These are phyloP conservation scores for Herpetomonas samuelpessoai DNA, from an alignment of 208 protist species.

Conservation along the genomic window DNA sequence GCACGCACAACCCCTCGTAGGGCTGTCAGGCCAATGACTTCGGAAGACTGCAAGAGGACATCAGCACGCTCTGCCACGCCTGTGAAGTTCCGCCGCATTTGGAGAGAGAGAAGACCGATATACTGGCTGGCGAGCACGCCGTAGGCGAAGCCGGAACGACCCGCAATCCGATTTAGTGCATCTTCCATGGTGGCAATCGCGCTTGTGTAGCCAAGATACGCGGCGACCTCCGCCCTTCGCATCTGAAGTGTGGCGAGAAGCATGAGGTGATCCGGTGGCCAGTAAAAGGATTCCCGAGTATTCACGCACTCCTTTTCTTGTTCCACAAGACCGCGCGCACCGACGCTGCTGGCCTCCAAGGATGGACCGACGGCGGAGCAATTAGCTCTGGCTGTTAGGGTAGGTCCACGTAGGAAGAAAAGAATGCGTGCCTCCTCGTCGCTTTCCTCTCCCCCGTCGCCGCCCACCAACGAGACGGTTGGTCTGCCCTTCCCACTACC, in stretches of 20 bases:
- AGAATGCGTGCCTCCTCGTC: not conserved
- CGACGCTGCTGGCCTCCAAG: too few species aligned
- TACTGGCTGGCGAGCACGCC: slow-evolving; percentile 59
- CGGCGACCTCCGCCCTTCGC: slow-evolving; percentile 45
- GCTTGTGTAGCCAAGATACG: slow-evolving; percentile 46
- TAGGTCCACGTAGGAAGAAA: not conserved
- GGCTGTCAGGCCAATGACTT: not conserved
- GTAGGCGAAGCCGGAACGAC: slow-evolving; percentile 47
- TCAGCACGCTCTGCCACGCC: slow-evolving; percentile 24
- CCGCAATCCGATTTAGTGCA: slow-evolving; percentile 35
- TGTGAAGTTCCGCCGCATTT: slow-evolving; percentile 30
- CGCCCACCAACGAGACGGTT: too few species aligned
- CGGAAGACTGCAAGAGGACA: not conserved
- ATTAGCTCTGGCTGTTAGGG: not conserved
- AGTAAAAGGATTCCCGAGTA: too few species aligned
- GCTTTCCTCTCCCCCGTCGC: too few species aligned
- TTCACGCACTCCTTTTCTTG: too few species aligned
- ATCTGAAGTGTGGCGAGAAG: slow-evolving; percentile 59
- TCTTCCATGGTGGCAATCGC: slow-evolving; percentile 21
- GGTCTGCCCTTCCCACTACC: too few species aligned
- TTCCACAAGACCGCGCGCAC: too few species aligned
- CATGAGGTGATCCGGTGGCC: slow-evolving; percentile 71
- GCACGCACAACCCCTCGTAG: not conserved
- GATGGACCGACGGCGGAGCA: too few species aligned
- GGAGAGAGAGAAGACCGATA: slow-evolving; percentile 39